phyloP scores from a whole-genome alignment of 805 yeast genomes.

The Maudiozyma serrabonitensis region DNA sequence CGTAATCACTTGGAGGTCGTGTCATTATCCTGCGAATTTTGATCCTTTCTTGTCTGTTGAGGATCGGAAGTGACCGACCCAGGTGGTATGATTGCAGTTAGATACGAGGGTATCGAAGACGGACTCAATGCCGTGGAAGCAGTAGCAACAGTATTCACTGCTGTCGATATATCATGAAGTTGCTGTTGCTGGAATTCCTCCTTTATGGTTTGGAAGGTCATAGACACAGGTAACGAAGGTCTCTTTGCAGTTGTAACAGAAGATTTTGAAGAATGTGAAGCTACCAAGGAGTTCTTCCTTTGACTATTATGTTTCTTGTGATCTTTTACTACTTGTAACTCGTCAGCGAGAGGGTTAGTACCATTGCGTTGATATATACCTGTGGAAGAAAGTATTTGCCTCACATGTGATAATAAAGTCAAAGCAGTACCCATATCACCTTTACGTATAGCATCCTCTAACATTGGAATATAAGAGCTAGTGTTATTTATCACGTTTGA shows the following conservation, averaged over 20 bases:
- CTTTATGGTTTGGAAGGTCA: too few species aligned
- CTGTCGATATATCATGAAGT: too few species aligned
- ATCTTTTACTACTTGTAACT: constrained; percentile 1
- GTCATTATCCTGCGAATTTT: too few species aligned
- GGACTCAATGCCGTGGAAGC: background rate
- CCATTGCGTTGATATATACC: constrained; percentile 21
- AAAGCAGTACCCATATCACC: constrained; percentile 17
- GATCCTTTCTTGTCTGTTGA: background rate
- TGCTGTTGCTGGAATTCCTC: too few species aligned
- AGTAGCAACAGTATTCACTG: background rate
- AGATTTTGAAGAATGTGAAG: background rate
- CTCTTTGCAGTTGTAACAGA: too few species aligned
- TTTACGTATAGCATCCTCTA: constrained; percentile 16
- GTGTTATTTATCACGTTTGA: background rate
- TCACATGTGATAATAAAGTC: constrained; percentile 15
- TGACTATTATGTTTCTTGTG: constrained; percentile 1
- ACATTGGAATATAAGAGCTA: background rate
- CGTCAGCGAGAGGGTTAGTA: constrained; percentile 14
- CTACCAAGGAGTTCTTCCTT: background rate
- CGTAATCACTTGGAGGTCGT: too few species aligned
- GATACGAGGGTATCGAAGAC: background rate
- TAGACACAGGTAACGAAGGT: too few species aligned
- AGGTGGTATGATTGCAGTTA: background rate
- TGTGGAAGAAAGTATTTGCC: constrained; percentile 15
- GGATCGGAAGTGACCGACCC: background rate